phyloP scores from a whole-genome alignment of 78 protist genomes.

The Cavenderia fasciculata region DNA sequence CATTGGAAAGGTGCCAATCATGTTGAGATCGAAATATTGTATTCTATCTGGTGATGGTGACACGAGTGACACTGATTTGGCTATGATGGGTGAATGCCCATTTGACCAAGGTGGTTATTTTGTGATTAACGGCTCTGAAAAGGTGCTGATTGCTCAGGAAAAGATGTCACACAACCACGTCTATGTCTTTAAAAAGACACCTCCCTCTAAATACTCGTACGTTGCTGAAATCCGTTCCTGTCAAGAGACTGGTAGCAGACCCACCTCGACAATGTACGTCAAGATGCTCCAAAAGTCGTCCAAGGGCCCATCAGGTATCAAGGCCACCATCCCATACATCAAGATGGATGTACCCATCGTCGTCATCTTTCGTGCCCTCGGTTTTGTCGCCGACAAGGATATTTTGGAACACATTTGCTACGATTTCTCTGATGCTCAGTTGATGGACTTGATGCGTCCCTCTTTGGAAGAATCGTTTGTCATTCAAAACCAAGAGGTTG shows the following conservation, averaged over 20 bases:
- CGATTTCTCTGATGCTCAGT: constrained; percentile 90
- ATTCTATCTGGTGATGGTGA: constrained; percentile 67
- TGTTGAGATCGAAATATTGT: constrained; percentile 97
- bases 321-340: constrained; percentile 81
- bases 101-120: constrained; percentile 99
- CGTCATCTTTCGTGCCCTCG: constrained; percentile 97
- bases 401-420: constrained; percentile 95
- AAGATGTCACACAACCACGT: constrained; percentile 95
- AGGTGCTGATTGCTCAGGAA: constrained; percentile 99
- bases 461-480: constrained; percentile 94
- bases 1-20: constrained; percentile 97
- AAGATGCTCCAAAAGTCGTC: constrained; percentile 71
- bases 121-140: constrained; percentile 99
- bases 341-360: constrained; percentile 95
- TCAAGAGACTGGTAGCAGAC: constrained; percentile 82
- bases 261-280: constrained; percentile 79
- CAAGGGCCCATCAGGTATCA: constrained; percentile 56
- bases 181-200: constrained; percentile 91
- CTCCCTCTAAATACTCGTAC: constrained; percentile 83
- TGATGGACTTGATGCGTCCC: constrained; percentile 94
- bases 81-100: constrained; percentile 96
- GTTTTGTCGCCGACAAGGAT: constrained; percentile 94
- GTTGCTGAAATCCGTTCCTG: constrained; percentile 96
- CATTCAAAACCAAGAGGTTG: constrained; percentile 87
- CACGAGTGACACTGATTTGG: constrained; percentile 51